These are phyloP conservation scores for Nothophaeocryptopus gaeumannii DNA, from an alignment of 2,329 filamentous ascomycete species.

Conservation along the genomic window DNA sequence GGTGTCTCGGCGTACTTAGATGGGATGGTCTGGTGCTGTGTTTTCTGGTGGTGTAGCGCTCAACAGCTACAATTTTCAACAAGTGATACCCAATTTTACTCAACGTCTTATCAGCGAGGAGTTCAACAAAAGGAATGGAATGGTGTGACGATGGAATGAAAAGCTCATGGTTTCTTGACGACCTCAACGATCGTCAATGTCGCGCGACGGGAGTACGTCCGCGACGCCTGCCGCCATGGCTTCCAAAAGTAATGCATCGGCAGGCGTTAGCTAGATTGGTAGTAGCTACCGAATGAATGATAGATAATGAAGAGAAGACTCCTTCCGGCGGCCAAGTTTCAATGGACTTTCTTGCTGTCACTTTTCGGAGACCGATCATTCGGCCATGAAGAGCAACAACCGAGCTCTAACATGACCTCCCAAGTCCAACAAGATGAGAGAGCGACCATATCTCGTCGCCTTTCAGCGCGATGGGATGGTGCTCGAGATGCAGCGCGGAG, in stretches of 20 bases:
- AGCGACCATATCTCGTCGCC: too few relatives aligned
- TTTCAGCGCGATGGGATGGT: too few relatives aligned
- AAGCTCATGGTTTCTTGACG: conserved; percentile 20
- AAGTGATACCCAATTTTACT: conserved; percentile 33
- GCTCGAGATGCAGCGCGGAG: too few relatives aligned
- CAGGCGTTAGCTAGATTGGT: conserved; percentile 15
- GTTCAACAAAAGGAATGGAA: conserved; percentile 30
- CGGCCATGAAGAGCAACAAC: too few relatives aligned
- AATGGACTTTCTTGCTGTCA: too few relatives aligned
- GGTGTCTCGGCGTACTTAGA: conserved; percentile 9
- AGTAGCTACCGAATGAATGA: conserved; percentile 14
- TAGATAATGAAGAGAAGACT: conserved; percentile 6
- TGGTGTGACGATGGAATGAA: conserved; percentile 23
- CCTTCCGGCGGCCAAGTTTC: too few relatives aligned
- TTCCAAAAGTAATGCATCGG: conserved; percentile 2
- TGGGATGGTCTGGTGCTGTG: conserved; percentile 14
- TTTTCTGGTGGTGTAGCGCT: conserved; percentile 15
- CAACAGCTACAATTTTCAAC: conserved; percentile 29
- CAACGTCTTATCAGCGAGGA: conserved; percentile 32
- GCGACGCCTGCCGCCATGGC: too few relatives aligned
- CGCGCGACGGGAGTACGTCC: conserved; percentile 16
- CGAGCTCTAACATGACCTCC: too few relatives aligned
- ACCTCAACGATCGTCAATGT: conserved; percentile 31
- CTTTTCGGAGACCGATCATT: too few relatives aligned
- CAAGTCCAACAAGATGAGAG: too few relatives aligned